phyloP scores from a whole-genome alignment of 306 rosid genomes.

The Pachyrhizus erosus region DNA sequence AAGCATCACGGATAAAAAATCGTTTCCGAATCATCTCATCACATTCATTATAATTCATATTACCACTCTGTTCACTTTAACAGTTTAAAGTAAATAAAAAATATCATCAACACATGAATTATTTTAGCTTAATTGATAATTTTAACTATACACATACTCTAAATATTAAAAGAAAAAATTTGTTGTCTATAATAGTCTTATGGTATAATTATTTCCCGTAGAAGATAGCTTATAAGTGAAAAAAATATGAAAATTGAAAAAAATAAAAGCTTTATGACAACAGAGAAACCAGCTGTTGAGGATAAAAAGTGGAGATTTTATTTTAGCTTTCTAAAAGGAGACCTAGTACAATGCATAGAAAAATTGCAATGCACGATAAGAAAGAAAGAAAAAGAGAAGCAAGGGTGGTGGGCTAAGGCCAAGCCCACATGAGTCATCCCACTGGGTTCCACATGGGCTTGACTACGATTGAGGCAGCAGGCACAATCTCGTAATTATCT shows the following conservation, averaged over 20 bases:
- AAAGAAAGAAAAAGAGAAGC: neutral
- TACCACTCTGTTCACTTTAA: neutral
- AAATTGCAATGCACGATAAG: constrained; percentile 1
- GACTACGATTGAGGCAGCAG: constrained; percentile 11
- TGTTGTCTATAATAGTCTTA: too few species aligned
- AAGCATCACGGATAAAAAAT: neutral
- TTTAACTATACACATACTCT: too few species aligned
- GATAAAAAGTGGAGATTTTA: constrained; percentile 40
- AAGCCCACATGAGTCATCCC: constrained; percentile 47
- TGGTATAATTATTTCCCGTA: too few species aligned
- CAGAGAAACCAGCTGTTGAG: neutral
- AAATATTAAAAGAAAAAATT: too few species aligned
- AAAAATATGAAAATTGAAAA: neutral
- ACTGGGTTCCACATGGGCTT: constrained; percentile 49
- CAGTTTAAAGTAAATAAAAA: too few species aligned
- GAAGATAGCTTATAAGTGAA: too few species aligned
- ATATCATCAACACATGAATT: too few species aligned
- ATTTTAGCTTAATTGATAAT: too few species aligned
- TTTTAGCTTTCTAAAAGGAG: constrained; percentile 41
- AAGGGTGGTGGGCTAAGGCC: constrained; percentile 40
- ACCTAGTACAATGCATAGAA: constrained; percentile 36
- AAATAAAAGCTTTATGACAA: neutral
- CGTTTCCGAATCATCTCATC: neutral
- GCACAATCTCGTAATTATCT: constrained; percentile 70
- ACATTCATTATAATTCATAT: neutral